These are phyloP conservation scores for Eimeria sp. DNA, from an alignment of 169 alveolate species.

Conservation along the genomic window DNA sequence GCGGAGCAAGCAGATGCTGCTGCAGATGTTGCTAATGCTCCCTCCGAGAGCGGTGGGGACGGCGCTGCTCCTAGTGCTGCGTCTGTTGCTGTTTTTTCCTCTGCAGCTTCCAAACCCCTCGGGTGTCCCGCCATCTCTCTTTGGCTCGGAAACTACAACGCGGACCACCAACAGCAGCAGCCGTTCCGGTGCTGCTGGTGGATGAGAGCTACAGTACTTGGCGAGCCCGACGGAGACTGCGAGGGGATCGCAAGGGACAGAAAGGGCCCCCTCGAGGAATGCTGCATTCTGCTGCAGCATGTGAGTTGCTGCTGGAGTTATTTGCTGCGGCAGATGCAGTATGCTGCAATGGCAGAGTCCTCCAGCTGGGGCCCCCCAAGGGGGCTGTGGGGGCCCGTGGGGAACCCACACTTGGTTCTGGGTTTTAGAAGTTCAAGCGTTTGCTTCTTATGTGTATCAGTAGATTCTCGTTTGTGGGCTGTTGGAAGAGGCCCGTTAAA, in stretches of 20 bases:
- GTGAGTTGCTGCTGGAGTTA: neutral
- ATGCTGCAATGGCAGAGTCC: neutral
- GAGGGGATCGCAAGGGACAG: neutral
- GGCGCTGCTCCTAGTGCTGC: conserved; percentile 23
- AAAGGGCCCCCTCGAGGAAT: neutral
- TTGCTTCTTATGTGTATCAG: too few relatives aligned
- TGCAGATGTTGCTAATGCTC: neutral
- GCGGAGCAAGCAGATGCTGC: neutral
- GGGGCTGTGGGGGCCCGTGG: too few relatives aligned
- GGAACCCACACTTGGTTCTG: too few relatives aligned
- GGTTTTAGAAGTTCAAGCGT: too few relatives aligned
- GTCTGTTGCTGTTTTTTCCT: neutral
- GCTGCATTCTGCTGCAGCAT: conserved; percentile 21
- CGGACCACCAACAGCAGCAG: neutral
- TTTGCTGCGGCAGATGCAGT: neutral
- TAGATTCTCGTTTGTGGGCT: too few relatives aligned
- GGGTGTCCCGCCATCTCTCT: conserved; percentile 28
- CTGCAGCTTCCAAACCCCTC: conserved; percentile 16
- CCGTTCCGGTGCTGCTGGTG: neutral
- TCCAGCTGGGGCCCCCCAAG: neutral
- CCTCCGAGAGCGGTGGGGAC: neutral
- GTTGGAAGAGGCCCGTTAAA: too few relatives aligned
- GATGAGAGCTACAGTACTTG: conserved; percentile 54
- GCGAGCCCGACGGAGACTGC: neutral
- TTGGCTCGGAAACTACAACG: neutral